These are phyloP conservation scores for Apocynum venetum DNA, from an alignment of 257 asterid genomes.

Conservation along the genomic window DNA sequence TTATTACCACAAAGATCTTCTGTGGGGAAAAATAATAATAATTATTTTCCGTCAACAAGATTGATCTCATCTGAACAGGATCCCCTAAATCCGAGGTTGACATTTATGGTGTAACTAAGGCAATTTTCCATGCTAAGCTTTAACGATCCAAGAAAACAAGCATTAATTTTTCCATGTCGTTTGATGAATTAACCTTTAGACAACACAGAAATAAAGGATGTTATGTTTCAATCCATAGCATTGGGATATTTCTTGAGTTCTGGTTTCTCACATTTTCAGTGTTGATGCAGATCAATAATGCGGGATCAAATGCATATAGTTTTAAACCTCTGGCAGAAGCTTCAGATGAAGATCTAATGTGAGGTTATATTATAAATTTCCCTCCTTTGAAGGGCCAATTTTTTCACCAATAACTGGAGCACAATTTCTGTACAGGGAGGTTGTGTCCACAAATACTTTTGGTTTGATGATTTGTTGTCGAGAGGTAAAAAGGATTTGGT, in stretches of 20 bases:
- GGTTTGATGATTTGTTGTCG: constrained; percentile 98
- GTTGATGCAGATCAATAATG: constrained; percentile 88
- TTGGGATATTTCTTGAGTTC: neutral
- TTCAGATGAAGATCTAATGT: constrained; percentile 91
- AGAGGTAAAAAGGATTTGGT: constrained; percentile 55
- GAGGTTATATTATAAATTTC: constrained; percentile 21
- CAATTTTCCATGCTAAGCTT: neutral
- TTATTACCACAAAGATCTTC: neutral
- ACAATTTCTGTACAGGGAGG: constrained; percentile 60
- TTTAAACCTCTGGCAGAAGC: constrained; percentile 85
- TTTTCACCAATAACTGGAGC: constrained; percentile 8
- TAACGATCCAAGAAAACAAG: neutral
- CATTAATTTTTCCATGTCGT: neutral
- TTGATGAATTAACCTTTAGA: neutral
- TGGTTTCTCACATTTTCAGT: constrained; percentile 38
- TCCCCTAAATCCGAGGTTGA: neutral
- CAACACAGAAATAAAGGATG: neutral
- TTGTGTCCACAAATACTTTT: constrained; percentile 85
- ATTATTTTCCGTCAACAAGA: neutral
- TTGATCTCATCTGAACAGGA: neutral
- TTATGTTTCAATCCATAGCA: neutral
- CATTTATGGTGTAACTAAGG: neutral
- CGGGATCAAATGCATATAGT: constrained; percentile 97
- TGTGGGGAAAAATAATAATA: neutral
- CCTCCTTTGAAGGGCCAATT: neutral